phyloP scores from a whole-genome alignment of 2,329 filamentous ascomycete species.

The Penicillium sp. region DNA sequence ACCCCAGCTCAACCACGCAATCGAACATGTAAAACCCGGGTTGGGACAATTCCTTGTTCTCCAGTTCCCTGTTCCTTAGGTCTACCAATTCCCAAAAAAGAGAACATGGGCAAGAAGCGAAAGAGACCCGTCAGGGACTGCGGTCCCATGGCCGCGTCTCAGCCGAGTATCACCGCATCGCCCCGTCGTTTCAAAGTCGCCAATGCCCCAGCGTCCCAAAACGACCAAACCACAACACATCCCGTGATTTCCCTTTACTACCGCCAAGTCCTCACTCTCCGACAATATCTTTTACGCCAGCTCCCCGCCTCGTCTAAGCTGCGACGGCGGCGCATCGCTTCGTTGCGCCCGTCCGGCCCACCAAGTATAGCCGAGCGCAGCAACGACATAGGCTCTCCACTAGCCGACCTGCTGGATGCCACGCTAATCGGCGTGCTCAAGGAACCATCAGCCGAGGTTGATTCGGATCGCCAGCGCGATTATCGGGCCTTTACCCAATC shows the following conservation, averaged over 20 bases:
- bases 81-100: neutral
- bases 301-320: slow-evolving; percentile 70
- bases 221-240: slow-evolving; percentile 49
- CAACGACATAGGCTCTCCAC: slow-evolving; percentile 16
- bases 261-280: slow-evolving; percentile 67
- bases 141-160: slow-evolving; percentile 27
- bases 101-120: slow-evolving; percentile 50
- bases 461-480: slow-evolving; percentile 57
- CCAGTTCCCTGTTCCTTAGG: neutral
- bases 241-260: slow-evolving; percentile 74
- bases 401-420: slow-evolving; percentile 70
- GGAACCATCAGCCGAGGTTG: slow-evolving; percentile 38
- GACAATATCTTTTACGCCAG: slow-evolving; percentile 70
- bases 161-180: slow-evolving; percentile 36
- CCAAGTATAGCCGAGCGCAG: slow-evolving; percentile 4
- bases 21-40: neutral
- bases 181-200: slow-evolving; percentile 28
- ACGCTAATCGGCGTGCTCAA: slow-evolving; percentile 67
- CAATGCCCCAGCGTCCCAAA: slow-evolving; percentile 18
- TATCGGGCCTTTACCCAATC: slow-evolving; percentile 69
- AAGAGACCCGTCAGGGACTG: slow-evolving; percentile 46
- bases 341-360: slow-evolving; percentile 28
- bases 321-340: slow-evolving; percentile 54
- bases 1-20: neutral
- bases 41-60: neutral